These are phyloP conservation scores for Hymenotorrendiella dingleyae DNA, from an alignment of 2,329 filamentous ascomycete genomes.

Conservation along the genomic window DNA sequence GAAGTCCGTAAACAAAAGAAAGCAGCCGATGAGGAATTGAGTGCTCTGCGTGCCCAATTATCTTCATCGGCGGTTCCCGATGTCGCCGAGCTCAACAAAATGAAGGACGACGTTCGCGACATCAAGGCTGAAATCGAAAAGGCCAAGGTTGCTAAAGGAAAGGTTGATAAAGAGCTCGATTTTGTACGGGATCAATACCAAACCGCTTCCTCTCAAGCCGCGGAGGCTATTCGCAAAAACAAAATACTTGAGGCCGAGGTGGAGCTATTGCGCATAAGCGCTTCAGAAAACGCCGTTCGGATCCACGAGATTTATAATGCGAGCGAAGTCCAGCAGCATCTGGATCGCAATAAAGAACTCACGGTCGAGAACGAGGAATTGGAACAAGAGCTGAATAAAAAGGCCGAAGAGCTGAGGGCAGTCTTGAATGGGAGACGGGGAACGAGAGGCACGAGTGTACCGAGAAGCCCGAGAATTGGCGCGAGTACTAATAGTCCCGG, in stretches of 20 bases:
- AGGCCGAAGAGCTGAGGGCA: constrained; percentile 33
- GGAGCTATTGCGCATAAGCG: constrained; percentile 16
- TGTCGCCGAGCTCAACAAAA: constrained; percentile 35
- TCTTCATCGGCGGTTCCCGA: constrained; percentile 33
- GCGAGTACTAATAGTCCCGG: constrained; percentile 23
- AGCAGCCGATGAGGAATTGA: constrained; percentile 25
- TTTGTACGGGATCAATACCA: constrained; percentile 28
- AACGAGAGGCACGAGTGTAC: constrained; percentile 26
- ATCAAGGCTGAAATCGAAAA: constrained; percentile 18
- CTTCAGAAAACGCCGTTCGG: constrained; percentile 20
- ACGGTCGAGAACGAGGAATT: constrained; percentile 25
- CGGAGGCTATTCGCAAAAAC: constrained; percentile 17
- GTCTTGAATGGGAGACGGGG: constrained; percentile 36
- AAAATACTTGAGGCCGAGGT: constrained; percentile 13
- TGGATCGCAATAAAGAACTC: constrained; percentile 31
- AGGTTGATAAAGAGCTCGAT: constrained; percentile 22
- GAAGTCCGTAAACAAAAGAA: constrained; percentile 25
- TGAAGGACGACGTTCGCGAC: constrained; percentile 33
- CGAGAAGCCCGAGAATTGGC: constrained; percentile 27
- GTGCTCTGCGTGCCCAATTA: constrained; percentile 12
- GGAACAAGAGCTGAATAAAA: constrained; percentile 35
- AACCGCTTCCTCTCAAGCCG: constrained; percentile 19
- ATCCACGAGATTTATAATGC: constrained; percentile 25
- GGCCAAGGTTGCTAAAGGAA: constrained; percentile 16
- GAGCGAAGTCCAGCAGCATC: constrained; percentile 14